These are phyloP conservation scores for Leccinum griseonigrum DNA, from an alignment of 1,284 basidiomycete genomes.

Conservation along the genomic window DNA sequence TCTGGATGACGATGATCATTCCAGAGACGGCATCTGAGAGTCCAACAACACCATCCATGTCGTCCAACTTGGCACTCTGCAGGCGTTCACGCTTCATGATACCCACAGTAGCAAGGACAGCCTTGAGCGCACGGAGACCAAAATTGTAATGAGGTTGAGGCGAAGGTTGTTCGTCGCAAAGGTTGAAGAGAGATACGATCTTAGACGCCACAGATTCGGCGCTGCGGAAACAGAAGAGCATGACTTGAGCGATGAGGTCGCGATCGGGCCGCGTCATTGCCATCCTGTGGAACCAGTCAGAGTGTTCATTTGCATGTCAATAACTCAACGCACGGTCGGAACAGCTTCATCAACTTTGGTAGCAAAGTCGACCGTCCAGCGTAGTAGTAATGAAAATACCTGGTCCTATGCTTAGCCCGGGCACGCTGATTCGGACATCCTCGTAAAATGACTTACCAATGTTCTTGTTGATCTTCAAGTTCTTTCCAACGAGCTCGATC, in stretches of 20 bases:
- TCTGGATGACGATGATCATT: conserved; percentile 97
- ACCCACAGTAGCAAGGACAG: conserved; percentile 95
- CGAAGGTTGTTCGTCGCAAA: conserved; percentile 96
- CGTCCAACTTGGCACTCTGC: conserved; percentile 45
- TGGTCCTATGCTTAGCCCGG: conserved; percentile 26
- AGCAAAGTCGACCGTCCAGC: conserved; percentile 97
- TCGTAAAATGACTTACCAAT: conserved; percentile 57
- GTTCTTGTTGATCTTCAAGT: conserved; percentile 88
- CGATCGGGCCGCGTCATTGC: conserved; percentile 99
- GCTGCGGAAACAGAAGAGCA: conserved; percentile 98
- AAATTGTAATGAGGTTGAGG: conserved; percentile 99
- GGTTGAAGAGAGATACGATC: conserved; percentile 98
- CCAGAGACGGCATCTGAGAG: conserved; percentile 78
- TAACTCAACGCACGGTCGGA: conserved; percentile 70
- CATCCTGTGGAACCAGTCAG: conserved; percentile 59
- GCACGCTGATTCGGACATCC: background rate
- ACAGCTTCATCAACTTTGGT: conserved; percentile 94
- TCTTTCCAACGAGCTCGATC: conserved; percentile 95
- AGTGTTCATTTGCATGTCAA: background rate
- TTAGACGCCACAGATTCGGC: conserved; percentile 96
- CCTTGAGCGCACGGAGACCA: conserved; percentile 95
- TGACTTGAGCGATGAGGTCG: conserved; percentile 98
- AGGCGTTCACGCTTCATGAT: conserved; percentile 93
- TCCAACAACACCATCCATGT: conserved; percentile 45
- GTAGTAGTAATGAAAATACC: conserved; percentile 98